Percentiles rank a stretch among this genome's conserved stretches.
Conservation (phyloP, 345 rosid species). For the Pistacia vera region DNA sequence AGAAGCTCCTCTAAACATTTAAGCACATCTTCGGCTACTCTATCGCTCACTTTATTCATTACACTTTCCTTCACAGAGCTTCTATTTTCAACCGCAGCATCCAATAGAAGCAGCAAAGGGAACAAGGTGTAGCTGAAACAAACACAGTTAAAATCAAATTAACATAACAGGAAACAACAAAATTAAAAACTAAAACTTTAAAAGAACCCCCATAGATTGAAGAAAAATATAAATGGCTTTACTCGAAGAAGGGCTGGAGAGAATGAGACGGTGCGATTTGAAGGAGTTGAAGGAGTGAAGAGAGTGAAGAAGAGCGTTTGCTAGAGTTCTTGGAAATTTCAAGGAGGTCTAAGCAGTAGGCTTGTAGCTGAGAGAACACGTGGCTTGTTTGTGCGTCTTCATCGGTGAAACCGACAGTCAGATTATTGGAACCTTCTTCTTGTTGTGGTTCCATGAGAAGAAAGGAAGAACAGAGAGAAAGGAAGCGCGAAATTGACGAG, state of each 20-base stretch:
- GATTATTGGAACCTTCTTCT: conserved; percentile 23
- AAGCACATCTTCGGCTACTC: conserved; percentile 76
- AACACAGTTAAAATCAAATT: not conserved
- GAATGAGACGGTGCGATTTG: conserved; percentile 44
- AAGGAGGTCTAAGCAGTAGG: conserved; percentile 66
- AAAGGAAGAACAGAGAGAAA: not conserved
- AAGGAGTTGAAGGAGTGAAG: conserved; percentile 55
- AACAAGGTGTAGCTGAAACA: conserved; percentile 75
- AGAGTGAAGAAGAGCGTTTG: conserved; percentile 41
- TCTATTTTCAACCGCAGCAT: conserved; percentile 67
- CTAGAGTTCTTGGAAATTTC: conserved; percentile 63
- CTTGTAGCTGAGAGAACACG: conserved; percentile 51
- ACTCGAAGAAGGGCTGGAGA: conserved; percentile 90
- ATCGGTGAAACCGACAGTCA: conserved; percentile 29
- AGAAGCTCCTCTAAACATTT: conserved; percentile 85
- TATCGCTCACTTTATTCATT: conserved; percentile 61
- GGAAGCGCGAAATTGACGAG: conserved; percentile 6
- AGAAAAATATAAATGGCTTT: not conserved
- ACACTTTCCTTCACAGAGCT: conserved; percentile 31
- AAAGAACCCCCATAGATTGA: not conserved
- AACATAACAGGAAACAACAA: not conserved
- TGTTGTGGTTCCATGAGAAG: conserved; percentile 15
- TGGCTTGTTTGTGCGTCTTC: conserved; percentile 33
- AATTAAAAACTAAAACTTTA: not conserved
- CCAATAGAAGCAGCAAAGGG: conserved; percentile 81